These are phyloP conservation scores for Scopulariopsis brevicaulis DNA, from an alignment of 2,329 filamentous ascomycete genomes.

Conservation along the genomic window DNA sequence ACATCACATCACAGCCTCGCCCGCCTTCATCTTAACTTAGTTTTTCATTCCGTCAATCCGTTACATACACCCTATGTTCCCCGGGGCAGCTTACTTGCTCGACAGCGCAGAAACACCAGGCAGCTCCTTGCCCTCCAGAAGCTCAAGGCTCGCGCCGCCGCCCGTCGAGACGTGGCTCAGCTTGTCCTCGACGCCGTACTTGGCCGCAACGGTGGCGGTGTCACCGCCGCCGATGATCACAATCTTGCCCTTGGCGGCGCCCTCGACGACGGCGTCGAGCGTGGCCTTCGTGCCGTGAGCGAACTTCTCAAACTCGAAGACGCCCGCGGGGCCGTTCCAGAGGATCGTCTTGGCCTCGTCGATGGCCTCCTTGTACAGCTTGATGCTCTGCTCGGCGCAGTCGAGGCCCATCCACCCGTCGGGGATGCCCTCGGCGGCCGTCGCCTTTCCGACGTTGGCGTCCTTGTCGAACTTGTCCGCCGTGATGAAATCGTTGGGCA, in stretches of 20 bases:
- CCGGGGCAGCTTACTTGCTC: constrained; percentile 41
- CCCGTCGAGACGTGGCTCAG: constrained; percentile 97
- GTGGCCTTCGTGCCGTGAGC: constrained; percentile 85
- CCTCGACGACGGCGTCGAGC: constrained; percentile 77
- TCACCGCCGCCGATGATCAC: constrained; percentile 98
- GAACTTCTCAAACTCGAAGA: constrained; percentile 96
- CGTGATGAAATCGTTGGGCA: constrained; percentile 91
- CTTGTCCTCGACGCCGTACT: constrained; percentile 94
- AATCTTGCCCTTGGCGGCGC: constrained; percentile 74
- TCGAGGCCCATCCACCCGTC: constrained; percentile 98
- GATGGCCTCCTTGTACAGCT: constrained; percentile 83
- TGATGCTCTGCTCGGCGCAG: constrained; percentile 78
- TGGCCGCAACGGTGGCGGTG: constrained; percentile 93
- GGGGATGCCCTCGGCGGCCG: constrained; percentile 74
- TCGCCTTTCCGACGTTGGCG: constrained; percentile 69
- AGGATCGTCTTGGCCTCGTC: constrained; percentile 87
- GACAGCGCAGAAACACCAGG: constrained; percentile 90
- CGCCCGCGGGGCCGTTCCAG: constrained; percentile 96
- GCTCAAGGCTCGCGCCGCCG: constrained; percentile 87
- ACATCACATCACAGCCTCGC: too few relatives aligned
- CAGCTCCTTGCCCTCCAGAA: constrained; percentile 95
- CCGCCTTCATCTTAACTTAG: neutral
- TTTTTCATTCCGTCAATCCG: neutral
- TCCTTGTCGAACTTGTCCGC: constrained; percentile 90
- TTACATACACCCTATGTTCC: neutral